phyloP scores from a whole-genome alignment of 2,329 filamentous ascomycete species.

The Torrubiellomyces zombiae region DNA sequence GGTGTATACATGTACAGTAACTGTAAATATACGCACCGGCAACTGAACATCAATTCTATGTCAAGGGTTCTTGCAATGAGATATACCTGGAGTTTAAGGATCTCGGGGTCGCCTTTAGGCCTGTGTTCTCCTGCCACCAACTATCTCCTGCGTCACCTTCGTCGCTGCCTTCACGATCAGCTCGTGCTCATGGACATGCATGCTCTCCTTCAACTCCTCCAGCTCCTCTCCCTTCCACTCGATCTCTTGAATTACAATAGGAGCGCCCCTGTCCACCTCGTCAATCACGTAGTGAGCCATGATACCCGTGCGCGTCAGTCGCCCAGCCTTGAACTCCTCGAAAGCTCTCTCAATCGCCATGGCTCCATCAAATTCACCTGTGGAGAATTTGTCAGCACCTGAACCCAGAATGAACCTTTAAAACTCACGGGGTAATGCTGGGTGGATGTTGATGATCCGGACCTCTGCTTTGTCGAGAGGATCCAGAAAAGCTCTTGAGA shows the following conservation, averaged over 20 bases:
- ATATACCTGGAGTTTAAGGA: too few species aligned
- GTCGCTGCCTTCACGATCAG: constrained; percentile 62
- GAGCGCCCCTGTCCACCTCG: constrained; percentile 65
- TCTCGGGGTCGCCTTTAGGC: too few species aligned
- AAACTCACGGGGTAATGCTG: constrained; percentile 36
- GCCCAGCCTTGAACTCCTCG: constrained; percentile 48
- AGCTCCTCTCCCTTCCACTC: constrained; percentile 47
- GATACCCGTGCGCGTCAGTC: constrained; percentile 58
- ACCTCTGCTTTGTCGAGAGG: constrained; percentile 47
- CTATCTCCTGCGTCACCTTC: constrained; percentile 25
- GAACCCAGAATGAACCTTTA: not conserved
- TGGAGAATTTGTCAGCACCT: constrained; percentile 3
- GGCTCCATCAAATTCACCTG: constrained; percentile 60
- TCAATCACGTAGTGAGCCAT: constrained; percentile 79
- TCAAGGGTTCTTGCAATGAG: too few species aligned
- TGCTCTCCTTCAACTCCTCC: constrained; percentile 49
- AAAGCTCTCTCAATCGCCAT: constrained; percentile 65
- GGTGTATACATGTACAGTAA: too few species aligned
- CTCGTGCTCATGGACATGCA: constrained; percentile 62
- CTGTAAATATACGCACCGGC: too few species aligned
- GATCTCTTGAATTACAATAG: constrained; percentile 35
- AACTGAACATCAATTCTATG: too few species aligned
- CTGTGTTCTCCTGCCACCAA: constrained; percentile 4
- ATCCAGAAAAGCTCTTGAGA: constrained; percentile 51
- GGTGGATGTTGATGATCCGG: constrained; percentile 69